Base-by-base conservation (phyloP, 768 basidiomycete species). In the Auricularia sp. region DNA sequence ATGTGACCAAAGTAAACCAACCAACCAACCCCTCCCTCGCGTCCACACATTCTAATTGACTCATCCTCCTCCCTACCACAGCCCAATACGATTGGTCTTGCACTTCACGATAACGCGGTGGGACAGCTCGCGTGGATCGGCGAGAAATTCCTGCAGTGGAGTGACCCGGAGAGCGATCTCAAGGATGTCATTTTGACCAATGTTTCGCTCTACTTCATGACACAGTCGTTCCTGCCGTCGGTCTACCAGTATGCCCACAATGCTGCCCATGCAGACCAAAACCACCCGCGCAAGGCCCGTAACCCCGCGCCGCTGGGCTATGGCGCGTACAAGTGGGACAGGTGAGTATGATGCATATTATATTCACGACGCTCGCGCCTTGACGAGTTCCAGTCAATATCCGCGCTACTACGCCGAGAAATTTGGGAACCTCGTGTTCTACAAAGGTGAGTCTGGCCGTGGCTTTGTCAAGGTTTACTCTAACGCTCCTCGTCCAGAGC, bases 91-190 rank as follows among this genome's bases (percentile, higher is more conserved):
- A 68, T 74, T 42, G 72, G 73, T 18, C 67, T 70, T 29, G 72
- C 71, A 6, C 62, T 74, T 33, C 62, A 67, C 61, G 72, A 73
- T 65, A 71, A 69, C 45, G 72, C 73, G 0, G 58, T 73, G 16
- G 73, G 70, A n/a, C 65, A 68, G 21, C 68, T 74, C 5, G 66
- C 71, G n/a, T 74, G 67, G 66, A 68, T 74, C 0, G 73, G 71
- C 34, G 69, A 69, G 45, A 66, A 69, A 35, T 68, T 68, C 62
- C 63, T 62, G 29, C 64, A 33, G 10, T 70, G 70, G 39, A 42
- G 65, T 24, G 63, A 63, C 64, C 54, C 68, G 54, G 62, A 66
- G 62, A 39, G 63, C 37, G 62, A 70, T 21, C 64, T 66, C 13
- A 14, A 62, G 36, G 62, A 62, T 21, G 65, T 65, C 34, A 68